These are phyloP conservation scores for Boletus holoroseus DNA, from an alignment of 1,284 basidiomycete genomes.

Conservation along the genomic window DNA sequence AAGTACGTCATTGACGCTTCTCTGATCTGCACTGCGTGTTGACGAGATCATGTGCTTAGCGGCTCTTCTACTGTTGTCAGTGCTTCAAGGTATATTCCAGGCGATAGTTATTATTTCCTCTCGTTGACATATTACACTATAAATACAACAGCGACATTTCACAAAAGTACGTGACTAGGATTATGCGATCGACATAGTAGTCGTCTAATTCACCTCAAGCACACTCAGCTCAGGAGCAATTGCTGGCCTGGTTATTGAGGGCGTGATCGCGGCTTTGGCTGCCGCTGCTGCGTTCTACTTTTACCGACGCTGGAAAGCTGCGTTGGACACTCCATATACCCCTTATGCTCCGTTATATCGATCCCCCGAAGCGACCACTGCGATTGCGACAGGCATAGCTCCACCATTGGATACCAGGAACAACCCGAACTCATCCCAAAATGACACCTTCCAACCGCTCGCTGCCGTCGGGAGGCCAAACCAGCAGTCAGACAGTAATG, in stretches of 20 bases:
- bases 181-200: background rate
- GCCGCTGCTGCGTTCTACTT: constrained; percentile 18
- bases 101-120: background rate
- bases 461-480: background rate
- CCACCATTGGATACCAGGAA: constrained; percentile 9
- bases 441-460: background rate
- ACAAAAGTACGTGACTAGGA: constrained; percentile 13
- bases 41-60: background rate
- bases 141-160: background rate
- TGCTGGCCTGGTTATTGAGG: constrained; percentile 21
- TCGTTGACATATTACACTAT: background rate
- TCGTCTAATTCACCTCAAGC: constrained; percentile 8
- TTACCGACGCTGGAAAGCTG: constrained; percentile 24
- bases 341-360: constrained; percentile 5
- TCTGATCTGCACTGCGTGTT: background rate
- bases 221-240: constrained; percentile 24
- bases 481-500: background rate
- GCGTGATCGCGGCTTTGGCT: constrained; percentile 17
- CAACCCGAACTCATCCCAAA: background rate
- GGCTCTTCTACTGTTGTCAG: background rate
- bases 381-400: background rate
- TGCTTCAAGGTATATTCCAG: constrained; percentile 13
- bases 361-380: constrained; percentile 4
- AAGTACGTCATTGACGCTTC: constrained; percentile 9
- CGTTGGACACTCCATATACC: background rate